Evolutionary conservation across 768 basidiomycete species (phyloP), one percentile per base, ranked within the genome.

Genomic region (Termitomyces titanicus): DNA sequence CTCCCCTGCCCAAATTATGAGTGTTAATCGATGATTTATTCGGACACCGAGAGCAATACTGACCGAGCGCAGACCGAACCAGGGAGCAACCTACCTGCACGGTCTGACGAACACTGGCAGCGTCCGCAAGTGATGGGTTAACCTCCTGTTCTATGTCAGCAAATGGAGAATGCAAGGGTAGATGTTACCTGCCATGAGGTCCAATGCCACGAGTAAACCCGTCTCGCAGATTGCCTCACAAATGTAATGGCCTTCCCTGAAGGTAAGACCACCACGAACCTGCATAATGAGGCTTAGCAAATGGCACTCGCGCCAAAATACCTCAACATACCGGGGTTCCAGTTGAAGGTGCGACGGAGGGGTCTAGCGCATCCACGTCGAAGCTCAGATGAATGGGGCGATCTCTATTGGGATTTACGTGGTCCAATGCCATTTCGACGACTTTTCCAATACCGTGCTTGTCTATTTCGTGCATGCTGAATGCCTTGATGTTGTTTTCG

Each of bases 211-310:
- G 18, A 99, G 81, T 55, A 89, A 80, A 6, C 94, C 94, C 5
- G 95, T 98, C 76, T 97, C 94, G 57, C 85, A 84, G 40, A 98
- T 82, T 5, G 90, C 87, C 72, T 98, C 94, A 61, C 91, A 94
- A 64, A 96, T 94, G 69, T 95, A 98, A 72, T 98, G 97, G n/a
- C 95, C 96, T 68, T 99, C 97, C 60, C 97, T 78, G 76, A 98
- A 99, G 20, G 92, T 94, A 58, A 99, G 74, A 11, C 97, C 97
- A 2, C 97, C 97, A 63, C 95, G 88, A 22, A 96, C 92, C 84
- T 89, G 55, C 34, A 43, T 47, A 42, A 44, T 3, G 53, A 29
- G 59, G 54, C 50, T 53, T 22, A 56, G 60, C 59, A 46, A 40
- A 34, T 34, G 48, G 51, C 45, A 50, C 42, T 27, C 34, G 29